Evolutionary conservation across 176 grass and related monocot species (phyloP).

Genomic region (Luzula sylvatica): DNA sequence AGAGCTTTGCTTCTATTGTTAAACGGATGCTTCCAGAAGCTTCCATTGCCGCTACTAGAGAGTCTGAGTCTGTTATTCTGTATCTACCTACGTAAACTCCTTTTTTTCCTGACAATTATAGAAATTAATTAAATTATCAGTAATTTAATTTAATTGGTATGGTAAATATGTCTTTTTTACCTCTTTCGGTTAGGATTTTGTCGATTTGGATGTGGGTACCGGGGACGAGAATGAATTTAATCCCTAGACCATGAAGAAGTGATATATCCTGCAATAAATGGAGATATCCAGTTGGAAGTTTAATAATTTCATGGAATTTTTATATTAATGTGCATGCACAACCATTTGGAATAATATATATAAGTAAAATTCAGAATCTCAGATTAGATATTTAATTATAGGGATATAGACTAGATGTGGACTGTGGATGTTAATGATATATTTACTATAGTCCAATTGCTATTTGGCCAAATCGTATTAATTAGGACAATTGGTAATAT

Average conservation of each 20-base stretch:
- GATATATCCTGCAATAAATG: conserved; percentile 58
- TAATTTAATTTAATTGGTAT: neutral
- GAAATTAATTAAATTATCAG: neutral
- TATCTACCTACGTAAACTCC: conserved; percentile 60
- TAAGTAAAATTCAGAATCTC: too few relatives aligned
- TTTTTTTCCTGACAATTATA: conserved; percentile 51
- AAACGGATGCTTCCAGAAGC: conserved; percentile 76
- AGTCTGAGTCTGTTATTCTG: conserved; percentile 71
- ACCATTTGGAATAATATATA: neutral
- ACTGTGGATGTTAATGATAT: too few relatives aligned
- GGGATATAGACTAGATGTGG: too few relatives aligned
- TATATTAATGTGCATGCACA: neutral
- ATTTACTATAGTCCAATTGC: too few relatives aligned
- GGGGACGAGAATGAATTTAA: conserved; percentile 80
- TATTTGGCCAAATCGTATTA: too few relatives aligned
- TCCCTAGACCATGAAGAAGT: conserved; percentile 95
- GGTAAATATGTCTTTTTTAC: conserved; percentile 14
- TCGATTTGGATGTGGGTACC: conserved; percentile 87
- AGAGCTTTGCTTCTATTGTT: conserved; percentile 86
- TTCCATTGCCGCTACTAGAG: conserved; percentile 75
- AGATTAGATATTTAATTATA: too few relatives aligned
- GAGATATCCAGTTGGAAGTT: neutral
- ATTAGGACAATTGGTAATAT: too few relatives aligned
- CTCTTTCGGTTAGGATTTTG: conserved; percentile 68
- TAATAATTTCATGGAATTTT: neutral